These are phyloP conservation scores for Ustilago curta DNA, from an alignment of 1,284 basidiomycete species.

Conservation along the genomic window DNA sequence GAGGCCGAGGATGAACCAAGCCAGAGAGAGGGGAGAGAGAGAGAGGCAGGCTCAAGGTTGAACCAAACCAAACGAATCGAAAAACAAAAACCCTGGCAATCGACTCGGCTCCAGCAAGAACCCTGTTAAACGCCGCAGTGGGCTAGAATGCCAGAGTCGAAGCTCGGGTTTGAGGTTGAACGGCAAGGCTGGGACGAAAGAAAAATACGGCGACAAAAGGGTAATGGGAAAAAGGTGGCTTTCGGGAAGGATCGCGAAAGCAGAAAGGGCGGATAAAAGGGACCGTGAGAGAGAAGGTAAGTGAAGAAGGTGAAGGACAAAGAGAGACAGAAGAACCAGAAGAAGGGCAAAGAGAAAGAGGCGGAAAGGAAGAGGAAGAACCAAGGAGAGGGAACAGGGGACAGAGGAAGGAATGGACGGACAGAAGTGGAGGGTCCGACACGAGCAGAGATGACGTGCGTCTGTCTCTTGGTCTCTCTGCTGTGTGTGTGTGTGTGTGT, in stretches of 20 bases:
- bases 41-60: conserved; percentile 35
- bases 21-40: no score
- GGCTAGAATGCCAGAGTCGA: background rate
- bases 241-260: background rate
- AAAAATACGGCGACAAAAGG: conserved; percentile 1
- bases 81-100: conserved; percentile 2
- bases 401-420: no score
- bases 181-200: background rate
- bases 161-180: background rate
- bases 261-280: background rate
- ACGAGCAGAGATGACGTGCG: no score
- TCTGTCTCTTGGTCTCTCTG: no score
- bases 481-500: no score
- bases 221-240: background rate
- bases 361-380: no score
- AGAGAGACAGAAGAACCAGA: no score
- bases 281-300: conserved; percentile 4
- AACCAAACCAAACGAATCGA: conserved; percentile 14
- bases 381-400: no score
- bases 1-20: background rate
- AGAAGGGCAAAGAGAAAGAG: no score
- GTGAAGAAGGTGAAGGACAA: no score
- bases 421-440: no score
- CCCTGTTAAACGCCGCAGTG: background rate
- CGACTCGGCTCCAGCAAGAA: background rate